Evolutionary conservation across 352 stramenopile genomes (phyloP).

Genomic region (Phytopythium aichiense): DNA sequence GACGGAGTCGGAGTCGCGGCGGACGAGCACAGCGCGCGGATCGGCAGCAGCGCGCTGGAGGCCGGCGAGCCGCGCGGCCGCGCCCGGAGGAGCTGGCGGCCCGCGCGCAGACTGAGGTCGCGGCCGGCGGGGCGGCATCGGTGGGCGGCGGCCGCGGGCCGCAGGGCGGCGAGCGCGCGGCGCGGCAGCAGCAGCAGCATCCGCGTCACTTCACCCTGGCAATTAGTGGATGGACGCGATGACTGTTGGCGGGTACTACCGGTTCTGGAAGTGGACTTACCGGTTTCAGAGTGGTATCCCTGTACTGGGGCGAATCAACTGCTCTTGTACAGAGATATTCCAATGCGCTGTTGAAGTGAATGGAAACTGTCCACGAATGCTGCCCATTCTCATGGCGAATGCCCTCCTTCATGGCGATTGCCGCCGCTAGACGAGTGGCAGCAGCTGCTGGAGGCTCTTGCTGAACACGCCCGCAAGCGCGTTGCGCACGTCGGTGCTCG

Average conservation of each 20-base stretch:
- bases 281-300: not conserved
- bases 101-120: not conserved
- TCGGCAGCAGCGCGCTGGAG: too few relatives aligned
- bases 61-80: too few relatives aligned
- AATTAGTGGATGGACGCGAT: not conserved
- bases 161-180: not conserved
- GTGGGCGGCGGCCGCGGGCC: not conserved
- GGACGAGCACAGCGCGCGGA: too few relatives aligned
- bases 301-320: not conserved
- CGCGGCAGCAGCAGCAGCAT: not conserved
- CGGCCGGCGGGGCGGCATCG: not conserved
- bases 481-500: slow-evolving; percentile 54
- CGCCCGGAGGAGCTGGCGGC: too few relatives aligned
- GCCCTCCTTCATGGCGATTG: too few relatives aligned
- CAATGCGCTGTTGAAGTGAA: too few relatives aligned
- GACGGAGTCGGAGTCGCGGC: too few relatives aligned
- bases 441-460: slow-evolving; percentile 52
- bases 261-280: not conserved
- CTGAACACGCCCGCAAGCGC: slow-evolving; percentile 63
- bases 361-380: too few relatives aligned
- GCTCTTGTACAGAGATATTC: not conserved
- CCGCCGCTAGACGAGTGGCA: slow-evolving; percentile 30
- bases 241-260: not conserved
- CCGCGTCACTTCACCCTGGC: not conserved
- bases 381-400: not conserved